phyloP scores from a whole-genome alignment of 1,284 basidiomycete species.

The Phlebopus sp. region DNA sequence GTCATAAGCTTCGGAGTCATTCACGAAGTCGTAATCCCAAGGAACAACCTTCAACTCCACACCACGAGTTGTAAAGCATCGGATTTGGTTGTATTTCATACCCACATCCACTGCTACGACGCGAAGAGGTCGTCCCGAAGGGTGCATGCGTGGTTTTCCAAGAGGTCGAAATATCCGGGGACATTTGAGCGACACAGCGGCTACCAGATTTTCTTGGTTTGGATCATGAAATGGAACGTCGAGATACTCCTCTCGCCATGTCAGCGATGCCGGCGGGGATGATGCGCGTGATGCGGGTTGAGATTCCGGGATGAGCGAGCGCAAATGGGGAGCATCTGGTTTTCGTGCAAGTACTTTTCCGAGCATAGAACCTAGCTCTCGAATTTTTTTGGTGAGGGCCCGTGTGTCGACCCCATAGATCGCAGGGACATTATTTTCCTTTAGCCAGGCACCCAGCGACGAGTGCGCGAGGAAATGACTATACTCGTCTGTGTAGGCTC shows the following conservation, averaged over 20 bases:
- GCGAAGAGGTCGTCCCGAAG: slow-evolving; percentile 77
- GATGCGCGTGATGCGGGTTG: slow-evolving; percentile 49
- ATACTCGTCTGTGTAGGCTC: slow-evolving; percentile 93
- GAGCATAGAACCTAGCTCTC: slow-evolving; percentile 92
- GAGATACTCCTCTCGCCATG: slow-evolving; percentile 83
- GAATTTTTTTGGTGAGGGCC: slow-evolving; percentile 93
- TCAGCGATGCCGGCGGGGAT: slow-evolving; percentile 46
- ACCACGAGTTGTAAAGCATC: slow-evolving; percentile 92
- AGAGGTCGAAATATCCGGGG: slow-evolving; percentile 73
- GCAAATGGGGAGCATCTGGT: slow-evolving; percentile 37
- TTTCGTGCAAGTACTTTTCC: slow-evolving; percentile 75
- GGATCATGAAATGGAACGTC: slow-evolving; percentile 87
- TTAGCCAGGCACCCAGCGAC: slow-evolving; percentile 90
- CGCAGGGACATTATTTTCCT: slow-evolving; percentile 93
- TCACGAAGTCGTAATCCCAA: slow-evolving; percentile 92
- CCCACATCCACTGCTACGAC: slow-evolving; percentile 95
- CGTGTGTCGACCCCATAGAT: slow-evolving; percentile 97
- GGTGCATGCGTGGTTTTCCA: slow-evolving; percentile 65
- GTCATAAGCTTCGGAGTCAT: slow-evolving; percentile 80
- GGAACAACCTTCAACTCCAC: slow-evolving; percentile 97
- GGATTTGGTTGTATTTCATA: slow-evolving; percentile 99
- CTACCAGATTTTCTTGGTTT: slow-evolving; percentile 90
- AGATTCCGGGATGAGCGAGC: slow-evolving; percentile 33
- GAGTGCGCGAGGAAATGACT: slow-evolving; percentile 93
- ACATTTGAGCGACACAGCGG: slow-evolving; percentile 74